These are phyloP conservation scores for Plasmodium gallinaceum DNA, from an alignment of 169 alveolate species.

Conservation along the genomic window DNA sequence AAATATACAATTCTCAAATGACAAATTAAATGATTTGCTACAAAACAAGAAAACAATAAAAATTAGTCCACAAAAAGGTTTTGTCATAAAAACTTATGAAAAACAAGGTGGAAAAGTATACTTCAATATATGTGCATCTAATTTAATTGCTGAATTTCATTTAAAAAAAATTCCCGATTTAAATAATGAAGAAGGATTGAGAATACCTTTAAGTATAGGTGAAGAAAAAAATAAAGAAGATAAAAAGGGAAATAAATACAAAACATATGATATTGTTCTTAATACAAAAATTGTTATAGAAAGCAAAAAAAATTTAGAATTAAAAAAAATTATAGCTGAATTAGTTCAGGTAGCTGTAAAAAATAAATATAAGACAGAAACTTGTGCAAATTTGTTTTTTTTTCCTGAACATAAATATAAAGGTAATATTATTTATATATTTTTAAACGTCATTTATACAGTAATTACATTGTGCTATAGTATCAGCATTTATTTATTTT, in stretches of 20 bases:
- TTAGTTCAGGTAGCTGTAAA: constrained; percentile 69
- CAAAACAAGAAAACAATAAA: constrained; percentile 45
- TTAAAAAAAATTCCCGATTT: constrained; percentile 62
- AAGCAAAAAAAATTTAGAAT: constrained; percentile 36
- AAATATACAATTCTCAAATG: constrained; percentile 39
- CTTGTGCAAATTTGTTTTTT: constrained; percentile 57
- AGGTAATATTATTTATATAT: constrained; percentile 29
- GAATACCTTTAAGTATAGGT: constrained; percentile 77
- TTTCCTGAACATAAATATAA: constrained; percentile 76
- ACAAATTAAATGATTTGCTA: constrained; percentile 18
- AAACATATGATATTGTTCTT: constrained; percentile 75
- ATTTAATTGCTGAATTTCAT: constrained; percentile 69
- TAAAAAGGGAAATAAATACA: constrained; percentile 71
- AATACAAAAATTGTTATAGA: constrained; percentile 62
- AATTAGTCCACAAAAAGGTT: constrained; percentile 77
- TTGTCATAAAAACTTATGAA: constrained; percentile 76
- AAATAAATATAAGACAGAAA: constrained; percentile 72
- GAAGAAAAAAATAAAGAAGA: constrained; percentile 76
- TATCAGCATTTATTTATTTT: constrained; percentile 2
- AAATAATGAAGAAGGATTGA: constrained; percentile 62
- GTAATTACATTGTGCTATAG: background rate
- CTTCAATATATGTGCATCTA: constrained; percentile 64
- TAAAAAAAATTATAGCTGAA: constrained; percentile 75
- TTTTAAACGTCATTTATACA: background rate
- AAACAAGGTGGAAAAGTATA: constrained; percentile 73